Evolutionary conservation across 441 rosid species (phyloP).

Genomic region (Pelargonium fulgidum): DNA sequence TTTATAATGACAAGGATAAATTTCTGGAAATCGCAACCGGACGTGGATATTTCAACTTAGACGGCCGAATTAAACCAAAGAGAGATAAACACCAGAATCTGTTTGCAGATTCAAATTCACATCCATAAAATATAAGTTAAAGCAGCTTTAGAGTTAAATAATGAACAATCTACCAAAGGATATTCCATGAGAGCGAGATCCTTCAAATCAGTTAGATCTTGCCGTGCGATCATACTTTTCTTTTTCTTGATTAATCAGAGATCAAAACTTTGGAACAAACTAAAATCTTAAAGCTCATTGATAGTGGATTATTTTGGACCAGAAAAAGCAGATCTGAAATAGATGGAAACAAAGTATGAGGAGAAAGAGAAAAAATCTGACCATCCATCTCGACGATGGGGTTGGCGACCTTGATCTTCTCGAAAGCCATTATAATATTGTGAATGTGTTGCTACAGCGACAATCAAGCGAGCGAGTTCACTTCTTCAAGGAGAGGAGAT

Average conservation of each 20-base stretch:
- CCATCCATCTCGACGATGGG: constrained; percentile 94
- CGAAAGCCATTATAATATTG: constrained; percentile 39
- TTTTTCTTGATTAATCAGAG: too few relatives aligned
- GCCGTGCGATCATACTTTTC: too few relatives aligned
- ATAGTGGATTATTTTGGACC: too few relatives aligned
- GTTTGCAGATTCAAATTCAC: background rate
- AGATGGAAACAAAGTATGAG: background rate
- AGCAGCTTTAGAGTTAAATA: background rate
- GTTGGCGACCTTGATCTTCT: constrained; percentile 75
- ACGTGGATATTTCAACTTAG: too few relatives aligned
- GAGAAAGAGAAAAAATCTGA: constrained; percentile 34
- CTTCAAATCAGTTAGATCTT: background rate
- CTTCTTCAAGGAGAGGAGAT: background rate
- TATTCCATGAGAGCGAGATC: background rate
- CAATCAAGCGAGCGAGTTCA: background rate
- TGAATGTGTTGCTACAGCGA: too few relatives aligned
- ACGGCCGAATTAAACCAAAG: too few relatives aligned
- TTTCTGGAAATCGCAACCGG: too few relatives aligned
- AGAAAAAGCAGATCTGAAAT: background rate
- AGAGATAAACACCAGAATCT: background rate
- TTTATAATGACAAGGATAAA: too few relatives aligned
- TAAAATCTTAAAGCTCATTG: too few relatives aligned
- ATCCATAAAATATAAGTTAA: background rate
- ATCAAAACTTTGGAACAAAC: too few relatives aligned
- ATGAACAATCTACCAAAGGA: background rate